phyloP scores from a whole-genome alignment of 768 basidiomycete species.

The Amanita exitialis region DNA sequence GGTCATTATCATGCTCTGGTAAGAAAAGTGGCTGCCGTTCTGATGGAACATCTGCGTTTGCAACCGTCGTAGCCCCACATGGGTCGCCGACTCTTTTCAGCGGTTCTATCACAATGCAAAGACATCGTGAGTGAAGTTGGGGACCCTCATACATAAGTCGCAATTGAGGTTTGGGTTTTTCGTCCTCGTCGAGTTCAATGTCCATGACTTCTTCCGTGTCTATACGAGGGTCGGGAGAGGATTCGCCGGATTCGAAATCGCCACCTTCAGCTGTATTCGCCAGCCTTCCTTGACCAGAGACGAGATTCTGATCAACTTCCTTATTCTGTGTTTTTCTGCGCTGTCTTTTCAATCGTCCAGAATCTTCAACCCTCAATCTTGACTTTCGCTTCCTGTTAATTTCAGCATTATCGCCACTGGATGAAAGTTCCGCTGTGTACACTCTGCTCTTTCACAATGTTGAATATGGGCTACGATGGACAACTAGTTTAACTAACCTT shows the following conservation, averaged over 20 bases:
- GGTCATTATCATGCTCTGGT: constrained; percentile 41
- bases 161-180: constrained; percentile 66
- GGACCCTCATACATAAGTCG: constrained; percentile 64
- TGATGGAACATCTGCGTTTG: not conserved
- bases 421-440: not conserved
- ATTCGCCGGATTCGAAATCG: not conserved
- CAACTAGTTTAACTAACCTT: constrained; percentile 44
- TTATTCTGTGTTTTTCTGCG: not conserved
- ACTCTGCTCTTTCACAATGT: not conserved
- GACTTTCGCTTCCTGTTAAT: constrained; percentile 1
- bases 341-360: not conserved
- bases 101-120: constrained; percentile 80
- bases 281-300: not conserved
- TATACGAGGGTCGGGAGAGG: not conserved
- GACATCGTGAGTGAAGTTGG: constrained; percentile 57
- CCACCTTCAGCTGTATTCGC: not conserved
- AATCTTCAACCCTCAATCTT: not conserved
- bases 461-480: not conserved
- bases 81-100: constrained; percentile 35
- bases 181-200: constrained; percentile 35
- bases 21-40: constrained; percentile 58
- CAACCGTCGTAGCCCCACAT: constrained; percentile 14
- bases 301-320: constrained; percentile 1
- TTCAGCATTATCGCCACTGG: not conserved
- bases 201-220: not conserved